phyloP scores from a whole-genome alignment of 2,329 filamentous ascomycete species.

The Aspergillus quadricinctus region DNA sequence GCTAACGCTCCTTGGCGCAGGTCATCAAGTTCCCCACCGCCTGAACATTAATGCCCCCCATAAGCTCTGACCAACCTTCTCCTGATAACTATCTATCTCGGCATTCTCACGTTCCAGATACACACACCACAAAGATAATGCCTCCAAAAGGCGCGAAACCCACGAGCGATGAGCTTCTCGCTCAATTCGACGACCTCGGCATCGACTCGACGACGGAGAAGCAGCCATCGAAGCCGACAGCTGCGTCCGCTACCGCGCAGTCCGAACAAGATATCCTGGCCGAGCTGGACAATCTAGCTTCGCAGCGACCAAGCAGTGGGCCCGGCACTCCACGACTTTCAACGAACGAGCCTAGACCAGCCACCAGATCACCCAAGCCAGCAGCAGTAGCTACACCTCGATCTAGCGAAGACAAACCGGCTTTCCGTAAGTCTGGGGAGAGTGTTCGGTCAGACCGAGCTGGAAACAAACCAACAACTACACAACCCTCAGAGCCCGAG shows the following conservation, averaged over 20 bases:
- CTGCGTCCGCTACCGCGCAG: constrained; percentile 21
- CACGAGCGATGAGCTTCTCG: constrained; percentile 47
- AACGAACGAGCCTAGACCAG: constrained; percentile 45
- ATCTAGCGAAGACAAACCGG: constrained; percentile 61
- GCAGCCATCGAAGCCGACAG: constrained; percentile 22
- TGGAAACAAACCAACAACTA: constrained; percentile 62
- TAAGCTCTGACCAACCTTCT: constrained; percentile 4
- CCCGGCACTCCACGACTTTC: constrained; percentile 74
- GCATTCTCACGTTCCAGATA: not conserved
- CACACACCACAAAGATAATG: constrained; percentile 20
- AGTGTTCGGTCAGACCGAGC: constrained; percentile 68
- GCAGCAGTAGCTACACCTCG: constrained; percentile 39
- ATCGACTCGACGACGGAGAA: constrained; percentile 32
- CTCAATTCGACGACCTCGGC: constrained; percentile 47
- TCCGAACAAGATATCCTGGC: constrained; percentile 73
- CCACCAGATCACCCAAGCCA: constrained; percentile 53
- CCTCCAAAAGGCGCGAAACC: constrained; percentile 36
- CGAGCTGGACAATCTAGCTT: constrained; percentile 76
- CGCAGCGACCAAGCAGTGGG: constrained; percentile 64
- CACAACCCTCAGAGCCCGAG: constrained; percentile 34
- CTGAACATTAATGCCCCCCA: constrained; percentile 11
- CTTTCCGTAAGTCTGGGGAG: constrained; percentile 69
- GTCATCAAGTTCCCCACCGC: constrained; percentile 21
- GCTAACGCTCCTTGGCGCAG: constrained; percentile 23
- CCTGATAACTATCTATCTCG: not conserved